Evolutionary conservation across 192 early-diverging fungal genomes (phyloP).

Genomic region (Coemansia sp.): DNA sequence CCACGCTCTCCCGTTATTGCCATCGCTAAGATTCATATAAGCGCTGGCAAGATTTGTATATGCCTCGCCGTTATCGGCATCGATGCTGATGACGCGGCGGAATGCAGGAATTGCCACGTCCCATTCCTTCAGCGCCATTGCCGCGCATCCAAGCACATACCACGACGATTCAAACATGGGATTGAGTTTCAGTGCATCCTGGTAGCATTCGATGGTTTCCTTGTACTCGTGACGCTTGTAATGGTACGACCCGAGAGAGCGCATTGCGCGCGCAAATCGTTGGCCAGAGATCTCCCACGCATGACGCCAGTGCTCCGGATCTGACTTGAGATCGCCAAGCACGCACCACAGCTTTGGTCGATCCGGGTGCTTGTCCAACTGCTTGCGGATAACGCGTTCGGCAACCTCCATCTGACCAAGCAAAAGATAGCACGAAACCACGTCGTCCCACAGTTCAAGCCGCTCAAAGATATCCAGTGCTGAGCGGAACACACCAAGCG

Average conservation of each 20-base stretch:
- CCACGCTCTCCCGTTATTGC: constrained; percentile 72
- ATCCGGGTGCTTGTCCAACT: constrained; percentile 64
- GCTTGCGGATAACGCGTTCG: constrained; percentile 71
- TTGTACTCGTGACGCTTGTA: constrained; percentile 67
- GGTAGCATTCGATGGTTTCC: constrained; percentile 71
- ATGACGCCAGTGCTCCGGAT: constrained; percentile 77
- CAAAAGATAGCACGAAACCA: constrained; percentile 83
- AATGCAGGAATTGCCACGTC: constrained; percentile 75
- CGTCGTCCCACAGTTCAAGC: constrained; percentile 95
- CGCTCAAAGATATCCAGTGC: constrained; percentile 94
- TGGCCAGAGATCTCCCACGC: constrained; percentile 87
- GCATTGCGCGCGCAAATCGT: constrained; percentile 89
- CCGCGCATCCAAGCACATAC: constrained; percentile 95
- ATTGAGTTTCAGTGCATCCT: constrained; percentile 86
- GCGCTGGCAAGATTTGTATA: constrained; percentile 96
- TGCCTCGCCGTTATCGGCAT: constrained; percentile 85
- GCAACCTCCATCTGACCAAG: constrained; percentile 86
- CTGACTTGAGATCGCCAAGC: constrained; percentile 81
- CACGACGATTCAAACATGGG: constrained; percentile 94
- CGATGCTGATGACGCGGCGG: constrained; percentile 67
- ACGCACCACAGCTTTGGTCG: constrained; percentile 87
- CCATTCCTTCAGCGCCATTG: constrained; percentile 78
- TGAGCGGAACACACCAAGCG: constrained; percentile 84
- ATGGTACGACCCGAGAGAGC: constrained; percentile 84
- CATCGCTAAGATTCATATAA: constrained; percentile 69